phyloP scores from a whole-genome alignment of 1,139 yeast genomes.

The Yamadazyma sp. region DNA sequence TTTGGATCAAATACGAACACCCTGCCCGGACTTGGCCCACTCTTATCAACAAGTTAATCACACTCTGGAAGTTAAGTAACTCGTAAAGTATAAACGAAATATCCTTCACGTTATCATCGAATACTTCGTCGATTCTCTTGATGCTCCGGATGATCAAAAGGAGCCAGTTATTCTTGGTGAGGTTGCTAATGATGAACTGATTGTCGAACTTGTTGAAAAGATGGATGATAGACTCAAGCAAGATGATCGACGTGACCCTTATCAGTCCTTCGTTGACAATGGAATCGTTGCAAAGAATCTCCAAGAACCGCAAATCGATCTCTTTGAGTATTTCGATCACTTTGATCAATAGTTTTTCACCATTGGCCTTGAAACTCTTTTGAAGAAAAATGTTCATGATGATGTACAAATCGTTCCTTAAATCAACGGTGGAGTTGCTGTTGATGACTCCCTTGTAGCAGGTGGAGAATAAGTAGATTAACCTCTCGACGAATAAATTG shows the following conservation, averaged over 20 bases:
- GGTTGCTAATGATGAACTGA: conserved; percentile 56
- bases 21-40: conserved; percentile 78
- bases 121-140: conserved; percentile 65
- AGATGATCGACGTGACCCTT: conserved; percentile 71
- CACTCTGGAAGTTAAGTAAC: conserved; percentile 72
- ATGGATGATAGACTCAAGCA: conserved; percentile 69
- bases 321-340: conserved; percentile 54
- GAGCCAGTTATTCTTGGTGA: conserved; percentile 67
- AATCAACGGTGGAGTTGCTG: conserved; percentile 62
- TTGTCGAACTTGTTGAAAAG: conserved; percentile 44
- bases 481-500: conserved; percentile 41
- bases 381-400: conserved; percentile 66
- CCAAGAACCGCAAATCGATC: conserved; percentile 62
- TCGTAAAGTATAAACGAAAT: conserved; percentile 56
- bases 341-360: conserved; percentile 40
- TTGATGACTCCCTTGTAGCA: conserved; percentile 72
- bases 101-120: conserved; percentile 19
- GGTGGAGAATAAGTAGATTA: conserved; percentile 70
- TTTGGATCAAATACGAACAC: conserved; percentile 71
- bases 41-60: conserved; percentile 66
- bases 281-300: conserved; percentile 73
- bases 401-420: conserved; percentile 79
- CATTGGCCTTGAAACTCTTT: conserved; percentile 42
- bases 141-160: conserved; percentile 65
- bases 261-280: conserved; percentile 76